Base-by-base conservation (phyloP, 192 early-diverging fungal species). In the Coemansia sp. region DNA sequence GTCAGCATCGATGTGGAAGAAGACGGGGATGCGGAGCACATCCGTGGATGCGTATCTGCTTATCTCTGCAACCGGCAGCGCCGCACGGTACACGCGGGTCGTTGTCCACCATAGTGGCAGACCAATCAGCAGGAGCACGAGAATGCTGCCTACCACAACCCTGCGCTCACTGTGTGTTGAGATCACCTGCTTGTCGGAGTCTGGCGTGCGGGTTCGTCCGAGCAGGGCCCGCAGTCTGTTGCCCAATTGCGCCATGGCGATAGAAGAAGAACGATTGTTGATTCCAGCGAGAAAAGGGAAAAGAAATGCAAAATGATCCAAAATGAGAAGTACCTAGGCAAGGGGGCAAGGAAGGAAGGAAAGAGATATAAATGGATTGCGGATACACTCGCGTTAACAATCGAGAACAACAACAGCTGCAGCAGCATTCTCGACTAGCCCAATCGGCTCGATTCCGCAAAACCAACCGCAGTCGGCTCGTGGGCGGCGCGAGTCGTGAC, bases 31-130 rank as follows among this genome's bases (percentile, higher is more conserved):
- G 19, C 15, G 23, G n/a, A 81, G 64, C 19, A 56, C 23, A 10
- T 73, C 54, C 2, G n/a, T 42, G 8, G 70, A 71, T 23, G 63
- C 37, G 48, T 69, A 76, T 7, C 13, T 40, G 43, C 32, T 53
- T n/a, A 81, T 69, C 4, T 65, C 64, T 15, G 43, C 61, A 18
- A 56, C 32, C 23, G 83, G 83, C 21, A 84, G 60, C 1, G 70
- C 67, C 13, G 83, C 83, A 42, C 83, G 83, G 49, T 84, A 84
- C 1, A 84, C 83, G 43, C 69, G 74, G 6, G 83, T 84, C 12
- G 74, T 75, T 6, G 73, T 77, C 83, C 83, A 84, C 83, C 83
- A 84, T 9, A 84, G 56, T 3, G 83, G 83, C 45, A 84, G 50
- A 12, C 83, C 83, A 15, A 84, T 18, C 19, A 75, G 61, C 9